Base-by-base conservation (phyloP, 2,329 filamentous ascomycete species). In the Polytolypa hystricis region DNA sequence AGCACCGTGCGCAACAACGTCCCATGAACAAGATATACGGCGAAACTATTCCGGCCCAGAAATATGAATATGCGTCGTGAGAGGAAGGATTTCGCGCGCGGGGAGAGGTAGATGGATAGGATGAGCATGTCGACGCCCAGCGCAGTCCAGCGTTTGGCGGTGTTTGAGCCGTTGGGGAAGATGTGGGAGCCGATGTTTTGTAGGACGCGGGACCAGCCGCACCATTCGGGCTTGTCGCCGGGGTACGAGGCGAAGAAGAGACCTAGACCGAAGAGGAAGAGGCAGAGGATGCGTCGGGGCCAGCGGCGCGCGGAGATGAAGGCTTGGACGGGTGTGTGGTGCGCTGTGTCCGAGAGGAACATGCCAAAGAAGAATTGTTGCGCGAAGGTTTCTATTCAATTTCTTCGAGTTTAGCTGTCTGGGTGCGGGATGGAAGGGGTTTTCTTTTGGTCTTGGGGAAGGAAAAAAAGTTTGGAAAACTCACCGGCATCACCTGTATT, bases 1-100 rank as follows among this genome's bases (percentile, higher is more conserved):
- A 69, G 61, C 1, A 70, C 61, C 2, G 66, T 67, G 14, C 69
- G 66, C 30, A 73, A 51, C 11, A 73, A 59, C 0, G 69, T 71
- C 31, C 70, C 69, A 48, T 73, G 70, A 7, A 65, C 59, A 9
- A 73, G 62, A 46, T 73, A 73, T 4, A 73, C 69, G 16, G 70
- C 69, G 41, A 73, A 73, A 36, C 65, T 69, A 50, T 71, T 68
- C 41, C 64, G 62, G n/a, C 70, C 70, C 3, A 73, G 56, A 67
- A 67, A 73, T 40, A 71, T 64, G 23, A 73, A 64, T 2, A 67
- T 44, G 18, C 61, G 60, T 50, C 67, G 68, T 4, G 66, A 67
- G 16, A 73, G 62, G 14, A 69, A 57, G 17, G 59, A 58, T 44
- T 71, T 68, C 5, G 69, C 54, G 4, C 57, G 50, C 0, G 67